Evolutionary conservation across 1,284 basidiomycete genomes (phyloP).

Genomic region (Phylloboletellus chloephorus): DNA sequence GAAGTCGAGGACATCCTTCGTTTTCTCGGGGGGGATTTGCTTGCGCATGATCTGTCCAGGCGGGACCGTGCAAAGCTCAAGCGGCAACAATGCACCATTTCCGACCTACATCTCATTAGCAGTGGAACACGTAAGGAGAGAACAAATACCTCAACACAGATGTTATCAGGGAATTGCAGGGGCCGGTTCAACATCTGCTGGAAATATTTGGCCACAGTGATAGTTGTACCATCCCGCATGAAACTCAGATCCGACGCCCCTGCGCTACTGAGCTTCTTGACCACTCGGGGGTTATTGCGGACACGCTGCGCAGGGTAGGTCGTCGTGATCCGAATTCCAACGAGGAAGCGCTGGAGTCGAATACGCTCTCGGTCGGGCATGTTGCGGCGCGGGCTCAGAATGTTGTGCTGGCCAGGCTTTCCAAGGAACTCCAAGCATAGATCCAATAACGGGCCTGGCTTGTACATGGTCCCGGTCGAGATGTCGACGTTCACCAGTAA

Average conservation of each 20-base stretch:
- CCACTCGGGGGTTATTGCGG: slow-evolving; percentile 41
- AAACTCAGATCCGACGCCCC: slow-evolving; percentile 52
- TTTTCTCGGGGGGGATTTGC: slow-evolving; percentile 63
- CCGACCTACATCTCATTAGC: slow-evolving; percentile 45
- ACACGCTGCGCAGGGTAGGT: slow-evolving; percentile 34
- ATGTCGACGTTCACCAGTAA: slow-evolving; percentile 77
- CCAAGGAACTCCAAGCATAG: slow-evolving; percentile 56
- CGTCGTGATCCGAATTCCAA: slow-evolving; percentile 52
- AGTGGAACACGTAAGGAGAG: neutral
- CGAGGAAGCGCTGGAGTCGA: slow-evolving; percentile 55
- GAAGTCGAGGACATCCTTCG: slow-evolving; percentile 61
- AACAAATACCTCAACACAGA: slow-evolving; percentile 56
- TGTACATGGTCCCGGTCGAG: slow-evolving; percentile 72
- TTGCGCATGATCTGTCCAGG: slow-evolving; percentile 71
- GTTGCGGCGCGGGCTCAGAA: slow-evolving; percentile 40
- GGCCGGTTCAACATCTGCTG: slow-evolving; percentile 42
- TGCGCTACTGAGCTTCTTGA: slow-evolving; percentile 49
- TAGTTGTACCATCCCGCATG: slow-evolving; percentile 46
- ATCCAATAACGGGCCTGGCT: slow-evolving; percentile 43
- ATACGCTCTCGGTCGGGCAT: slow-evolving; percentile 56
- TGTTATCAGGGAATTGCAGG: slow-evolving; percentile 50
- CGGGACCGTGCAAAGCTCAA: slow-evolving; percentile 61
- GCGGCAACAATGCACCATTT: slow-evolving; percentile 58
- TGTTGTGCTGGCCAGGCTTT: slow-evolving; percentile 33
- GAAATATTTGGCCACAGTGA: slow-evolving; percentile 63